Evolutionary conservation across 257 asterid genomes (phyloP).

Genomic region (Echites panduratus): DNA sequence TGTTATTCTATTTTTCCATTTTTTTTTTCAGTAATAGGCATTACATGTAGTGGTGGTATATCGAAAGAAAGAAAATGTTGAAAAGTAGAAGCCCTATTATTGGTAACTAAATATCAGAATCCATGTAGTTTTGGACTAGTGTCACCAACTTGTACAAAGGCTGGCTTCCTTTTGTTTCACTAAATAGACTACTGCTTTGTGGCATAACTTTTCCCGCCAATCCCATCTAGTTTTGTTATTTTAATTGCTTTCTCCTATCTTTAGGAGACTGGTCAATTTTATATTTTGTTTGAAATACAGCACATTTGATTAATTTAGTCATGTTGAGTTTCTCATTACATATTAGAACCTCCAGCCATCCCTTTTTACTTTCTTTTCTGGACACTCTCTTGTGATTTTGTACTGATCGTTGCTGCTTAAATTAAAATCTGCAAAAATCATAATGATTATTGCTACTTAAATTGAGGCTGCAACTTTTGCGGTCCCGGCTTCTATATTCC

Average conservation of each 20-base stretch:
- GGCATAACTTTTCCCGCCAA: background rate
- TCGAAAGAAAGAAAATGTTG: background rate
- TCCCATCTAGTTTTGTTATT: background rate
- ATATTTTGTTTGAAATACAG: background rate
- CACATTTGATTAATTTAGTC: background rate
- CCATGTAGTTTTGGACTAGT: background rate
- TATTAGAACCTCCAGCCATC: background rate
- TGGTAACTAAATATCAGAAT: background rate
- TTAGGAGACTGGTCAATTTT: background rate
- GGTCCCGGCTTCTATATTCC: background rate
- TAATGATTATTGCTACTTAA: background rate
- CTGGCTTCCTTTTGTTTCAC: background rate
- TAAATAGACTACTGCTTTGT: background rate
- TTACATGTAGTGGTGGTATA: too few relatives aligned
- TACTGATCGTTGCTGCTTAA: background rate
- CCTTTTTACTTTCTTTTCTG: background rate
- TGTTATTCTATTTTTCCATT: too few relatives aligned
- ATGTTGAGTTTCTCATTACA: background rate
- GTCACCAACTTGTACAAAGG: background rate
- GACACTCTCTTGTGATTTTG: background rate
- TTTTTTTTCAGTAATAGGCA: background rate
- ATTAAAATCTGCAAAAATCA: too few relatives aligned
- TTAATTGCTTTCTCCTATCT: background rate
- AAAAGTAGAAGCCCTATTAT: background rate
- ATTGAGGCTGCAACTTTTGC: background rate